These are phyloP conservation scores for Meripilus lineatus DNA, from an alignment of 1,284 basidiomycete species.

Conservation along the genomic window DNA sequence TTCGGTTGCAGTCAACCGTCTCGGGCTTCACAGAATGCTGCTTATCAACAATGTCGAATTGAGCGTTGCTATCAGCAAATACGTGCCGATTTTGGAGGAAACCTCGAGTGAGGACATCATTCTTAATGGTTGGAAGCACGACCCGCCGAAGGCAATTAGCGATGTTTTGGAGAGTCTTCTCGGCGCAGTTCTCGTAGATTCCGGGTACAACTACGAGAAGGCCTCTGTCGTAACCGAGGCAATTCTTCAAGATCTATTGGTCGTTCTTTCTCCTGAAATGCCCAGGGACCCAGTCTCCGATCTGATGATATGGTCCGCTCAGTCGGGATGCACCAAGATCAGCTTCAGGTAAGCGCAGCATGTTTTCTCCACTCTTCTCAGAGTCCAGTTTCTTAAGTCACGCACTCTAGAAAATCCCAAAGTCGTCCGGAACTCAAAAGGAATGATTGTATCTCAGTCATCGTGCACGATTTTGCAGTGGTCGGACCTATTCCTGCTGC, in stretches of 20 bases:
- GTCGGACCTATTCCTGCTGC: conserved; percentile 53
- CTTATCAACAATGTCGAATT: conserved; percentile 70
- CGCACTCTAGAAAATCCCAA: conserved; percentile 42
- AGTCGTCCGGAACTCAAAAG: conserved; percentile 38
- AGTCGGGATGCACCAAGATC: conserved; percentile 48
- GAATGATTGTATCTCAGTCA: conserved; percentile 47
- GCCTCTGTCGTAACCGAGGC: conserved; percentile 53
- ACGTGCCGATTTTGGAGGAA: conserved; percentile 52
- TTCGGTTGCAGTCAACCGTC: conserved; percentile 56
- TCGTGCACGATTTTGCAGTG: conserved; percentile 53
- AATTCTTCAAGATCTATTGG: conserved; percentile 60
- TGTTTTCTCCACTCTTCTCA: background rate
- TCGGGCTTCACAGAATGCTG: conserved; percentile 66
- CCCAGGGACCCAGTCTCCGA: conserved; percentile 64
- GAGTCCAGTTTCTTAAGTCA: background rate
- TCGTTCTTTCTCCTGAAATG: conserved; percentile 49
- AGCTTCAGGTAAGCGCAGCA: conserved; percentile 38
- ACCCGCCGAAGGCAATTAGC: conserved; percentile 77
- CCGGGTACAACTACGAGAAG: conserved; percentile 64
- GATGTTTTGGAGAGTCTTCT: conserved; percentile 81
- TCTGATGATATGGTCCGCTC: conserved; percentile 57
- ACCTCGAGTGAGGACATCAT: conserved; percentile 59
- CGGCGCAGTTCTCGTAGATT: conserved; percentile 81
- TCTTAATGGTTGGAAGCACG: conserved; percentile 68
- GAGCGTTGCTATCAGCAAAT: conserved; percentile 54